phyloP scores from a whole-genome alignment of 225 moss, liverwort and hornwort species.

The Marchantia paleacea region DNA sequence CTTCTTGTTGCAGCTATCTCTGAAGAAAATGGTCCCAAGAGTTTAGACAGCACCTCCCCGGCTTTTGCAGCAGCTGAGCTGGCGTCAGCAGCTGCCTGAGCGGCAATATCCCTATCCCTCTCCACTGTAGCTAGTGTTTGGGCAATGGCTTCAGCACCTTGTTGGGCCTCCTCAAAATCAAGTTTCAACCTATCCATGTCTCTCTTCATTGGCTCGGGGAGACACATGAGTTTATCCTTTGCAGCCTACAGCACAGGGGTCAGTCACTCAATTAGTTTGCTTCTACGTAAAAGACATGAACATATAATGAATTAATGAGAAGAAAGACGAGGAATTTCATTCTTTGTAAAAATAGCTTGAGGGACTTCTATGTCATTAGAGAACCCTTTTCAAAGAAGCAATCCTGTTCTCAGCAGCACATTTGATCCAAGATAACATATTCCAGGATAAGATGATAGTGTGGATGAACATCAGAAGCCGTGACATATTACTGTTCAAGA shows the following conservation, averaged over 20 bases:
- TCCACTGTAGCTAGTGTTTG: slow-evolving; percentile 57
- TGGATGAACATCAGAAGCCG: no score
- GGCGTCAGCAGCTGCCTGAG: slow-evolving; percentile 69
- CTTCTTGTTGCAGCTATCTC: slow-evolving; percentile 63
- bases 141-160: slow-evolving; percentile 60
- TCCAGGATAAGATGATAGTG: no score
- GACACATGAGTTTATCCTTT: slow-evolving; percentile 51
- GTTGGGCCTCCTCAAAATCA: slow-evolving; percentile 49
- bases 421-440: background rate
- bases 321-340: background rate
- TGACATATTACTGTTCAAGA: background rate
- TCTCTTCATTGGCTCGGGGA: slow-evolving; percentile 64
- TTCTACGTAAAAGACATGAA: background rate
- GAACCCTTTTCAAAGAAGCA: background rate
- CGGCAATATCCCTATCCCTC: slow-evolving; percentile 66
- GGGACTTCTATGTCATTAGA: background rate
- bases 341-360: no score
- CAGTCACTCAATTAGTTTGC: background rate
- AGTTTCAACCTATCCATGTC: slow-evolving; percentile 54
- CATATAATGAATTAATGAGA: background rate
- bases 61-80: slow-evolving; percentile 64
- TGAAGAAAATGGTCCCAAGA: slow-evolving; percentile 55
- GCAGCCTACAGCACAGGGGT: slow-evolving; percentile 36
- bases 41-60: slow-evolving; percentile 56
- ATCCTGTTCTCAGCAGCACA: background rate